Percentiles rank a stretch among this genome's conserved stretches.
These are phyloP conservation scores for Articulospora tetracladia DNA, from an alignment of 495 filamentous ascomycete species.

Conservation along the genomic window DNA sequence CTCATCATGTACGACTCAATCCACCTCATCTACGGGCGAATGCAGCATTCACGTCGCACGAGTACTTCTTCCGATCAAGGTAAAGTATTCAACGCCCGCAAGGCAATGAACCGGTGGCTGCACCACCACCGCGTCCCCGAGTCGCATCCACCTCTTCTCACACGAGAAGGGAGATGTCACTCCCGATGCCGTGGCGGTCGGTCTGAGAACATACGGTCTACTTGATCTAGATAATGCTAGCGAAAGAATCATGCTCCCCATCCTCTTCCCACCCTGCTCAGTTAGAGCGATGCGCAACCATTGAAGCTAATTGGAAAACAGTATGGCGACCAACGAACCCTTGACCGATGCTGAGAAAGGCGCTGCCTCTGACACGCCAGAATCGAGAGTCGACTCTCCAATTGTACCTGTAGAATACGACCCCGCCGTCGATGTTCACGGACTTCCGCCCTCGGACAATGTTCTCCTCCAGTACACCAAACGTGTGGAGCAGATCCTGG, in stretches of 20 bases:
- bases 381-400: neutral
- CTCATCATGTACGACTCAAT: constrained; percentile 11
- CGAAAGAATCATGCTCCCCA: constrained; percentile 68
- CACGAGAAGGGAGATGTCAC: neutral
- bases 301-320: constrained; percentile 5
- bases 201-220: constrained; percentile 92
- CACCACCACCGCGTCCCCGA: neutral
- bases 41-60: constrained; percentile 14
- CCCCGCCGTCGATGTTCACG: constrained; percentile 11
- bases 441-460: neutral
- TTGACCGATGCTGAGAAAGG: constrained; percentile 18
- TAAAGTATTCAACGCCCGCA: constrained; percentile 5
- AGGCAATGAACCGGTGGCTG: constrained; percentile 15
- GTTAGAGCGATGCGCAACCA: neutral
- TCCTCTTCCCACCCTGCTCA: constrained; percentile 16
- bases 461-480: constrained; percentile 9
- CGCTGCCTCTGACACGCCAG: neutral
- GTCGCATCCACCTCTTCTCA: neutral
- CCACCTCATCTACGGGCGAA: constrained; percentile 6
- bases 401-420: neutral
- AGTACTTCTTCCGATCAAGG: constrained; percentile 18
- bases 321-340: constrained; percentile 12
- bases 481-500: constrained; percentile 34
- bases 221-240: constrained; percentile 99
- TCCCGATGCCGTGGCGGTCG: neutral